phyloP scores from a whole-genome alignment of 2,329 filamentous ascomycete genomes.

The Trichoderma breve region DNA sequence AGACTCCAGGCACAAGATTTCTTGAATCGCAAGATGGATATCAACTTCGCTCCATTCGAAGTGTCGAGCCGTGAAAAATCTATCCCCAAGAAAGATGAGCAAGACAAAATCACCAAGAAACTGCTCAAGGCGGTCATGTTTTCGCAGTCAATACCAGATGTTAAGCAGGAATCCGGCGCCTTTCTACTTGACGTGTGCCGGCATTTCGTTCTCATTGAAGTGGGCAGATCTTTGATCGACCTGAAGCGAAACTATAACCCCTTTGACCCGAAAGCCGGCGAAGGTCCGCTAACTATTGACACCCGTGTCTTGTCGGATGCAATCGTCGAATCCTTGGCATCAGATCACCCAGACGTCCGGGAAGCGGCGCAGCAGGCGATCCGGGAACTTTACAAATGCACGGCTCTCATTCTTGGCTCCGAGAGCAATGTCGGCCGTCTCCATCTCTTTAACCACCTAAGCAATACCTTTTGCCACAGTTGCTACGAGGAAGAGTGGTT shows the following conservation, averaged over 20 bases:
- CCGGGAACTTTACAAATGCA: slow-evolving; percentile 72
- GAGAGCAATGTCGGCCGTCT: slow-evolving; percentile 69
- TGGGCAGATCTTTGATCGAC: slow-evolving; percentile 80
- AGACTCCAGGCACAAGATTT: slow-evolving; percentile 89
- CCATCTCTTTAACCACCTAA: slow-evolving; percentile 80
- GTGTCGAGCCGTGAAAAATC: slow-evolving; percentile 77
- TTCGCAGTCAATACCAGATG: slow-evolving; percentile 76
- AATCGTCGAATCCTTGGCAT: slow-evolving; percentile 84
- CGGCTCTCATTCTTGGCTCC: slow-evolving; percentile 75
- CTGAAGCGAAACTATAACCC: slow-evolving; percentile 72
- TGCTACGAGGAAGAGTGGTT: slow-evolving; percentile 99
- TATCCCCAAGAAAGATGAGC: slow-evolving; percentile 79
- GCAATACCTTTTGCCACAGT: slow-evolving; percentile 83
- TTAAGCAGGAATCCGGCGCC: slow-evolving; percentile 70
- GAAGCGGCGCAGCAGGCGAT: slow-evolving; percentile 80
- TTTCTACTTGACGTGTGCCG: slow-evolving; percentile 80
- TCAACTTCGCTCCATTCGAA: slow-evolving; percentile 68
- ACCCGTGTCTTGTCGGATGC: slow-evolving; percentile 85
- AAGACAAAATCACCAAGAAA: slow-evolving; percentile 80
- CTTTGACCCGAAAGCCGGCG: slow-evolving; percentile 82
- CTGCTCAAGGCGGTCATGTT: slow-evolving; percentile 87
- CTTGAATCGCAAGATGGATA: slow-evolving; percentile 67
- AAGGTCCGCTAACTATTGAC: slow-evolving; percentile 84
- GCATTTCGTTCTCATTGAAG: slow-evolving; percentile 87
- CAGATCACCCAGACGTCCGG: slow-evolving; percentile 75